Percentiles rank a stretch among this genome's conserved stretches.
phyloP scores from a whole-genome alignment of 2,329 filamentous ascomycete species.

The Diaporthe longicolla region DNA sequence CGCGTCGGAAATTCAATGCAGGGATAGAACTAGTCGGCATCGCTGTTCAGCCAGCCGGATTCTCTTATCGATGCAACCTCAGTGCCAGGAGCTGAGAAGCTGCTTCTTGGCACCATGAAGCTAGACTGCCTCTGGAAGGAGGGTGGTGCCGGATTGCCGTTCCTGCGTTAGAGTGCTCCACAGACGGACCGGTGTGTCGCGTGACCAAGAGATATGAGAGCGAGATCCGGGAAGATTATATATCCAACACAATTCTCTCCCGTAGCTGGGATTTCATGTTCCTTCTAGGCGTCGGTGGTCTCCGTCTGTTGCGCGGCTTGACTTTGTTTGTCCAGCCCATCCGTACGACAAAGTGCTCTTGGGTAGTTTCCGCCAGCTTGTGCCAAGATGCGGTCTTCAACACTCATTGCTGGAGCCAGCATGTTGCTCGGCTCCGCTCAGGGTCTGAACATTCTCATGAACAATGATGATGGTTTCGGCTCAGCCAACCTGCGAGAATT shows the following conservation, averaged over 20 bases:
- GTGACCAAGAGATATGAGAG: not conserved
- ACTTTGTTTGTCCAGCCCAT: not conserved
- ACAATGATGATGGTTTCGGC: constrained; percentile 58
- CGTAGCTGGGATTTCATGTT: not conserved
- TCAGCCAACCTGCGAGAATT: constrained; percentile 58
- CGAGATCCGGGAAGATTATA: constrained; percentile 3
- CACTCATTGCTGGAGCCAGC: not conserved
- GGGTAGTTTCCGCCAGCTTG: not conserved
- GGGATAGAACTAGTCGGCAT: not conserved
- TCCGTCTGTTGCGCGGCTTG: not conserved
- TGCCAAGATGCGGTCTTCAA: constrained; percentile 15
- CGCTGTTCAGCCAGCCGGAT: not conserved
- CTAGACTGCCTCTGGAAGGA: constrained; percentile 27
- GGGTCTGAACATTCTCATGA: constrained; percentile 29
- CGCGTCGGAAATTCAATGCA: not conserved
- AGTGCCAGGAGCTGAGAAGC: constrained; percentile 3
- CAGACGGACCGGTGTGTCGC: not conserved
- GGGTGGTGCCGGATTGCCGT: constrained; percentile 2
- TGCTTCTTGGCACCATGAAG: constrained; percentile 6
- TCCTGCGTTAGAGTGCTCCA: constrained; percentile 21
- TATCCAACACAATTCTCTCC: not conserved
- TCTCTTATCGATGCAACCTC: not conserved
- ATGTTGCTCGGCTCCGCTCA: not conserved
- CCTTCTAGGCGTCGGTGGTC: not conserved
- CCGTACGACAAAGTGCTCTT: not conserved